Base-by-base conservation (phyloP, 2,329 filamentous ascomycete genomes). In the Cladosporium phlei region DNA sequence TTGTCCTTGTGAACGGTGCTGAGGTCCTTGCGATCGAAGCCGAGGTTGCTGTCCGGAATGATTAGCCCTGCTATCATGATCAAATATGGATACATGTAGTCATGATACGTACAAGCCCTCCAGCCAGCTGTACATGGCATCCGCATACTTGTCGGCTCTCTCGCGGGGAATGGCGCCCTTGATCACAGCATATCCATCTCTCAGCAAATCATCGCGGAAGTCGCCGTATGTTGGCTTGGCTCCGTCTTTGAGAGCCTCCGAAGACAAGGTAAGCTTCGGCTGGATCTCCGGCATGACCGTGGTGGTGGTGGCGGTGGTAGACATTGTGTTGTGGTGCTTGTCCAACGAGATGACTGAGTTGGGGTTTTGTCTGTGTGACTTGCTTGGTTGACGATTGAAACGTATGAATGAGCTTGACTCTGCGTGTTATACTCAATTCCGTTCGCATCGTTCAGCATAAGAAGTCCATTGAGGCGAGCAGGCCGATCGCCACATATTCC, bases 111-210 rank as follows among this genome's bases (percentile, higher is more conserved):
- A 54, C 65, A 67, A 67, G 46, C 58, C 58, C 38, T 67, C 64
- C 3, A 67, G 54, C 60, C 61, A 55, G 16, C 48, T 40, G 39
- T 53, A 55, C 55, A 60, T 59, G 6, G 48, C 48, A 29, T 57
- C 49, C 4, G 59, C 60, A 52, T 71, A 71, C 7, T 55, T 51
- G 7, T 62, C 50, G 1, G 70, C 71, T 22, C 62, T 61, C 16
- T 70, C 70, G 2, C 51, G 55, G 1, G 71, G 68, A 33, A 75
- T 66, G 1, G 69, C 70, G 2, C 66, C 66, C 47, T 74, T 74
- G 45, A 76, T 59, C n/a, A 76, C 64, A 1, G 67, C 68, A 51
- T 61, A 75, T 3, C 72, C 72, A 46, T 75, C 61, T 11, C 63
- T 56, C 2, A 52, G 35, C n/a, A 59, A 34, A 16, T 69, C 64